These are phyloP conservation scores for Bruguiera gymnorhiza DNA, from an alignment of 345 rosid genomes.

Conservation along the genomic window DNA sequence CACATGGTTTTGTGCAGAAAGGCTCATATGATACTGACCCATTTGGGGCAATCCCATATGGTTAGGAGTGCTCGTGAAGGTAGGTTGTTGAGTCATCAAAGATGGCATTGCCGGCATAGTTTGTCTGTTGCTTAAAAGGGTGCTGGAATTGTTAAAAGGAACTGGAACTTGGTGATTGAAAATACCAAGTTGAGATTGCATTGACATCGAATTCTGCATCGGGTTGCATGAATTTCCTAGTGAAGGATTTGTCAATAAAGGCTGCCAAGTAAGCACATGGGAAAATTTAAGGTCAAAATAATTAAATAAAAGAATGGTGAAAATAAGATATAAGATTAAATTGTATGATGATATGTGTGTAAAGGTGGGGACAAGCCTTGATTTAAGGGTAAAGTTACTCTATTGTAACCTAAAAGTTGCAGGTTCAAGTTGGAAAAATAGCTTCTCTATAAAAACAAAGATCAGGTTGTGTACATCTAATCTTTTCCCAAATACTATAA, in stretches of 20 bases:
- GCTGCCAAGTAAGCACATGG: conserved; percentile 6
- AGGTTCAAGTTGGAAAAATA: too few relatives aligned
- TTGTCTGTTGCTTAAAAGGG: conserved; percentile 13
- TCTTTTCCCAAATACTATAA: too few relatives aligned
- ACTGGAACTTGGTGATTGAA: conserved; percentile 38
- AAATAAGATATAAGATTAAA: too few relatives aligned
- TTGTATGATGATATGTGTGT: background rate
- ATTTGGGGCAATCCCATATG: conserved; percentile 22
- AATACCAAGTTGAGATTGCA: conserved; percentile 34
- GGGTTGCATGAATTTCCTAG: conserved; percentile 6
- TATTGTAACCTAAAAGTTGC: too few relatives aligned
- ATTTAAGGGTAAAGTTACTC: too few relatives aligned
- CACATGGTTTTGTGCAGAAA: conserved; percentile 9
- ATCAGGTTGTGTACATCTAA: too few relatives aligned
- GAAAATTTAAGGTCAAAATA: background rate
- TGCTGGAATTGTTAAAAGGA: conserved; percentile 25
- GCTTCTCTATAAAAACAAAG: too few relatives aligned
- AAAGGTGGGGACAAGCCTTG: too few relatives aligned
- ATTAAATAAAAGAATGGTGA: too few relatives aligned
- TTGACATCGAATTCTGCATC: conserved; percentile 14
- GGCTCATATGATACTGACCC: conserved; percentile 20
- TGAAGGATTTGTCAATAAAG: conserved; percentile 8
- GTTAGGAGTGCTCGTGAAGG: conserved; percentile 25
- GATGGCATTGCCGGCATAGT: conserved; percentile 24
- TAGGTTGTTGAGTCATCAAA: conserved; percentile 35